Percentiles rank a stretch among this genome's conserved stretches.
Conservation (phyloP, 148 eudicot genomes). For the Fallopia convolvulus region DNA sequence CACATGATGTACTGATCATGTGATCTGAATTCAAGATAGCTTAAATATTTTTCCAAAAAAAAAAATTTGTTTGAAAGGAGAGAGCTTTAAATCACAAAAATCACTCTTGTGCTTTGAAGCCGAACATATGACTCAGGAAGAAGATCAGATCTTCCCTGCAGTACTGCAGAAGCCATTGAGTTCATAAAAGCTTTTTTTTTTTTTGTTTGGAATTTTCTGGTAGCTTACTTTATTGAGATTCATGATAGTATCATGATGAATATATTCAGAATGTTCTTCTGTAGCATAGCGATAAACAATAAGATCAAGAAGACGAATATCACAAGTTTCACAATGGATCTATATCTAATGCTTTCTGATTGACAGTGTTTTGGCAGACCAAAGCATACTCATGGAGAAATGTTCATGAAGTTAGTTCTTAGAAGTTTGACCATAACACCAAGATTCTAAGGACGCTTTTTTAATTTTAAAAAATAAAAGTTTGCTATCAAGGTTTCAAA, state of each 20-base stretch:
- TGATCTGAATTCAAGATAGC: background rate
- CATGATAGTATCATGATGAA: background rate
- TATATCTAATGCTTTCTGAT: background rate
- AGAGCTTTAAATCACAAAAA: background rate
- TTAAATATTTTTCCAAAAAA: background rate
- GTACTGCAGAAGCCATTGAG: background rate
- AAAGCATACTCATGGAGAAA: background rate
- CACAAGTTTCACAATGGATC: background rate
- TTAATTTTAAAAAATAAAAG: background rate
- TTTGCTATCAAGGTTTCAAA: background rate
- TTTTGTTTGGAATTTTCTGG: background rate
- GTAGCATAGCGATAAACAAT: background rate
- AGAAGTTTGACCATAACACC: background rate
- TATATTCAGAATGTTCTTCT: background rate
- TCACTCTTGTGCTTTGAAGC: background rate
- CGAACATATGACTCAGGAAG: background rate
- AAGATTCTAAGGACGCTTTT: background rate
- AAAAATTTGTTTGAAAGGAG: background rate
- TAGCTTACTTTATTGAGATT: background rate
- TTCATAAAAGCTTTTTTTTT: background rate
- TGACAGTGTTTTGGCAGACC: background rate
- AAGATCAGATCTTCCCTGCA: background rate
- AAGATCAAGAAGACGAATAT: background rate
- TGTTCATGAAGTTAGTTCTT: background rate
- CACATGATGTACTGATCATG: background rate